Evolutionary conservation across 2,329 filamentous ascomycete species (phyloP), one percentile per base, ranked within the genome.

Genomic region (Teratosphaeria zuluensis): DNA sequence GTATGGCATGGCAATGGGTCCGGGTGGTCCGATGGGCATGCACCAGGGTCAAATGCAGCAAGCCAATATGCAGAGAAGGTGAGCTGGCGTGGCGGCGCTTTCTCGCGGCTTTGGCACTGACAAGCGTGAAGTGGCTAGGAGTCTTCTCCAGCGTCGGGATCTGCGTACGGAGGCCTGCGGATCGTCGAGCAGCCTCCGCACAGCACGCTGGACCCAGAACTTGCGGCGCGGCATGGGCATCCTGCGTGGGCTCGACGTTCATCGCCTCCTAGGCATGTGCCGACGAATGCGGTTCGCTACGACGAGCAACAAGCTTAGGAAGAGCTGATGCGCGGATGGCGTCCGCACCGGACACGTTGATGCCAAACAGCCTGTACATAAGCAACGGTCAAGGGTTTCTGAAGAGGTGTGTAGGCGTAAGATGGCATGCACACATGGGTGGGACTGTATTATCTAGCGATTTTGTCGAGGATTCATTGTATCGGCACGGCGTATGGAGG

Each of bases 1-100:
- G 1, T 79, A 79, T 61, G 77, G 77, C 52, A 78, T 80, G 69
- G 75, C 73, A 0, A 72, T 73, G 69, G 68, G 67, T 30, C 66
- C 65, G 51, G 68, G 67, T 12, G 65, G 65, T n/a, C 68, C 66
- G 9, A 66, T 46, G 67, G 68, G 67, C 19, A 48, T 48, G 42
- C 65, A 64, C 55, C 67, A 68, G 54, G 62, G 63, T n/a, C 67
- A 69, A 48, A 69, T 70, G 65, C 60, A 60, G 46, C 70, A 71
- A 58, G 64, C 61, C 51, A 62, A 66, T 58, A 72, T 72, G 68
- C 70, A 72, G 65, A 69, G 71, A 63, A 67, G 71, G 64, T 71
- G 64, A 67, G 63, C 56, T 54, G 54, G 46, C 28, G 4, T 14
- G 4, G 12, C 51, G 19, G 51, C n/a, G 35, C 35, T 35, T 8